phyloP scores from a whole-genome alignment of 176 grass and related monocot species.

The Paspalum vaginatum region DNA sequence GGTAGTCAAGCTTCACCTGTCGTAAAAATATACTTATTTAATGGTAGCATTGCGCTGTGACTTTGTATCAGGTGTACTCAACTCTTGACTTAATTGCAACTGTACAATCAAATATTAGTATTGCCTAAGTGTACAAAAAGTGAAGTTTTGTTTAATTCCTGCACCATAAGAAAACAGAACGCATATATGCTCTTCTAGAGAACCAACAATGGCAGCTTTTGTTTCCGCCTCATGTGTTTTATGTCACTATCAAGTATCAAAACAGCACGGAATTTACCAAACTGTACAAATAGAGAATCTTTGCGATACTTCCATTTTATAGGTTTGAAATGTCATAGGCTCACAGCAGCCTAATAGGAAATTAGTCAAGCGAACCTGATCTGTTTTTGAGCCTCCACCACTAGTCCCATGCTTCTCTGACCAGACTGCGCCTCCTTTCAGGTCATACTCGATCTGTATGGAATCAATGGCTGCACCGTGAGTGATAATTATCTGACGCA shows the following conservation, averaged over 20 bases:
- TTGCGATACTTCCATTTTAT: background rate
- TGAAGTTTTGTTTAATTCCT: background rate
- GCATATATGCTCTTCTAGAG: background rate
- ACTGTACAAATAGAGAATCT: background rate
- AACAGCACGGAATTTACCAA: background rate
- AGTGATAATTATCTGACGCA: conserved; percentile 45
- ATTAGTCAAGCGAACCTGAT: conserved; percentile 45
- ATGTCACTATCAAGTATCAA: background rate
- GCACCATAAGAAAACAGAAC: background rate
- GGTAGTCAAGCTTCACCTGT: conserved; percentile 55
- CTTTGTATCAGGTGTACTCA: background rate
- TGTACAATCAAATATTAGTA: background rate
- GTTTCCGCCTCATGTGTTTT: background rate
- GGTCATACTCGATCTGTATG: conserved; percentile 55
- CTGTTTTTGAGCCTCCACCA: conserved; percentile 37
- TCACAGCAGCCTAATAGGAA: background rate
- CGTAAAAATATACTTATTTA: background rate
- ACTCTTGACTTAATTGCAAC: background rate
- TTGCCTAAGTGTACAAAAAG: background rate
- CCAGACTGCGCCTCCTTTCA: conserved; percentile 51
- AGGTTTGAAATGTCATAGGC: background rate
- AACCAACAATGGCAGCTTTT: background rate
- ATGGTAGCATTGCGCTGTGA: background rate
- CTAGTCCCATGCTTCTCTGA: conserved; percentile 51
- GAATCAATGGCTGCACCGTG: conserved; percentile 53